Evolutionary conservation across 2,329 filamentous ascomycete genomes (phyloP), one percentile per base, ranked within the genome.

Genomic region (Colletotrichum sp.): DNA sequence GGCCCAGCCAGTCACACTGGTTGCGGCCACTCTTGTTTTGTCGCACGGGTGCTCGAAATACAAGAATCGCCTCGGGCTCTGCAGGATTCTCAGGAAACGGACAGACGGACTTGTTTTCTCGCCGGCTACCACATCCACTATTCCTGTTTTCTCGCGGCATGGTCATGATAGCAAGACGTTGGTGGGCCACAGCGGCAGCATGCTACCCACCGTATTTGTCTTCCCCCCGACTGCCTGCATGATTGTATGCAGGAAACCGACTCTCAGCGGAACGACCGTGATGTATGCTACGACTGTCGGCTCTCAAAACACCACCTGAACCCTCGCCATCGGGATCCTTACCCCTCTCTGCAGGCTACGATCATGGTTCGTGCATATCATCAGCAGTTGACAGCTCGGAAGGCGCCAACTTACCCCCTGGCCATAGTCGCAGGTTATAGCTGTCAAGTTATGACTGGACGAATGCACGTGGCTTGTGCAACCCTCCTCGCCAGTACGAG

Each of bases 211-310:
- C 55, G 59, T 63, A 68, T 63, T 55, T 55, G 36, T 34, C 68
- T 72, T 59, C 70, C n/a, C 49, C 70, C 70, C 70, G 59, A 66
- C 49, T 16, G 24, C n/a, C 57, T 69, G 70, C 71, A 76, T 69
- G 32, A 64, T 24, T 21, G 12, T 13, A 76, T 74, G 74, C 74
- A 76, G 71, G 59, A 59, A 73, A 28, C 74, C 74, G 74, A 49
- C 44, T 24, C 44, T 69, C 30, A 32, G 21, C 57, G 49, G 62
- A 26, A 52, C 65, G 16, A 24, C 71, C 36, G 59, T 64, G 44
- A 34, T 32, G 24, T 24, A 74, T 49, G 59, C 59, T 66, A 65
- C 65, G 32, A 67, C 39, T n/a, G 60, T 68, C 70, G 74, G 70
- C 64, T 76, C 52, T 62, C 71, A 68, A 69, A 76, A 76, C 74